A percentile compares a stretch with the other conserved stretches of the same genome.
Conservation (phyloP, 192 early-diverging fungal species). For the Entomortierella lignicola region DNA sequence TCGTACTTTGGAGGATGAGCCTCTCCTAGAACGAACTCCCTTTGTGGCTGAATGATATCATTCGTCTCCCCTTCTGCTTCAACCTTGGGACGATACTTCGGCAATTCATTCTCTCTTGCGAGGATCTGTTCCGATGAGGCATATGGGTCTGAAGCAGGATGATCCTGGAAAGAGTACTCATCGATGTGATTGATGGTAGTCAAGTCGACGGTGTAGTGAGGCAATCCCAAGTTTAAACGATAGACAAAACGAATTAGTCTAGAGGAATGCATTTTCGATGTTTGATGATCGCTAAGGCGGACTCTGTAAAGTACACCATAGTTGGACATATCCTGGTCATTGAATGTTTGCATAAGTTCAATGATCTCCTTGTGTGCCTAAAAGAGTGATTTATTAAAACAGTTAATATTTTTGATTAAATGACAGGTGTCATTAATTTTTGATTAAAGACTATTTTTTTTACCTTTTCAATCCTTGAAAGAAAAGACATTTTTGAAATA, state of each 20-base stretch:
- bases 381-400: too few relatives aligned
- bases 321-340: slow-evolving; percentile 43
- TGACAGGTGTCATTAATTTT: too few relatives aligned
- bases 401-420: too few relatives aligned
- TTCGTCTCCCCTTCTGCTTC: background rate
- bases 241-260: slow-evolving; percentile 13
- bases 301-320: slow-evolving; percentile 43
- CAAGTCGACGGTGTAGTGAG: slow-evolving; percentile 24
- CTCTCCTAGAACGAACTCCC: slow-evolving; percentile 15
- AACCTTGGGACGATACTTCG: slow-evolving; percentile 28
- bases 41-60: background rate
- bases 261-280: background rate
- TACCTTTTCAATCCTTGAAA: slow-evolving; percentile 48
- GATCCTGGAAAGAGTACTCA: slow-evolving; percentile 35
- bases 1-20: slow-evolving; percentile 36
- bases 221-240: slow-evolving; percentile 30
- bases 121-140: slow-evolving; percentile 30
- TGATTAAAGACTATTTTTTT: too few relatives aligned
- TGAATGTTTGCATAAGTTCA: slow-evolving; percentile 21
- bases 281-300: slow-evolving; percentile 2
- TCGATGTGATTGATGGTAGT: slow-evolving; percentile 50
- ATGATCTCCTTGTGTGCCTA: slow-evolving; percentile 33
- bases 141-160: slow-evolving; percentile 40
- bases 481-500: slow-evolving; percentile 47
- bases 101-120: slow-evolving; percentile 45